Base-by-base conservation (phyloP, 2,329 filamentous ascomycete genomes). In the Parastagonospora nodorum region DNA sequence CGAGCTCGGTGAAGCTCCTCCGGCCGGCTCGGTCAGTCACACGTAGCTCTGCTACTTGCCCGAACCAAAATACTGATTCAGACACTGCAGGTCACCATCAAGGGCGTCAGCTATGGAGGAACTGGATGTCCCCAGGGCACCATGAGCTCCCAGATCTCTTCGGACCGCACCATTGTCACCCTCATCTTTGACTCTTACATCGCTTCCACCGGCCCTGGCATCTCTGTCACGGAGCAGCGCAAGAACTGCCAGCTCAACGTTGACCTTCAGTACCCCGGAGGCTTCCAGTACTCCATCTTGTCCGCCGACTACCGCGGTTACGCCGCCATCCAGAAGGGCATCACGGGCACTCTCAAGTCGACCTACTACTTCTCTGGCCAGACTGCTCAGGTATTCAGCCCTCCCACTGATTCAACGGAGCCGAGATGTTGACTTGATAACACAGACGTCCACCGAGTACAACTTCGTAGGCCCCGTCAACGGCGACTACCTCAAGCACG, bases 161-260 rank as follows among this genome's bases (percentile, higher is more conserved):
- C 62, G 19, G 77, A 80, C 60, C 71, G 71, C 47, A 73, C 69
- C 67, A 78, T 66, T 41, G 65, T 83, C 56, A 83, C 80, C 30
- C 72, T 83, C 57, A 78, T 82, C 59, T 83, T 82, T 63, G 78
- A 80, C 64, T 51, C 68, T 12, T 82, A 82, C 57, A 74, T 80
- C 36, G 80, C 79, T 32, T 76, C 78, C 43, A 77, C 81, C 33
- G 80, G 80, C 40, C 72, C 74, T 12, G 69, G 71, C 45, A 68
- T 79, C 45, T 31, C 73, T 8, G 60, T 78, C 36, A 74, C 73
- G 36, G 72, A 80, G 49, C 71, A 73, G 60, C 77, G 80, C 65
- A 79, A 79, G 74, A 82, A 82, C 70, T 83, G 80, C 73, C 78
- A 82, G 66, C 68, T 82, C 53, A 82, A 81, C 67, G 66, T 82